phyloP scores from a whole-genome alignment of 2,329 filamentous ascomycete species.

The Botrytis pseudocinerea region DNA sequence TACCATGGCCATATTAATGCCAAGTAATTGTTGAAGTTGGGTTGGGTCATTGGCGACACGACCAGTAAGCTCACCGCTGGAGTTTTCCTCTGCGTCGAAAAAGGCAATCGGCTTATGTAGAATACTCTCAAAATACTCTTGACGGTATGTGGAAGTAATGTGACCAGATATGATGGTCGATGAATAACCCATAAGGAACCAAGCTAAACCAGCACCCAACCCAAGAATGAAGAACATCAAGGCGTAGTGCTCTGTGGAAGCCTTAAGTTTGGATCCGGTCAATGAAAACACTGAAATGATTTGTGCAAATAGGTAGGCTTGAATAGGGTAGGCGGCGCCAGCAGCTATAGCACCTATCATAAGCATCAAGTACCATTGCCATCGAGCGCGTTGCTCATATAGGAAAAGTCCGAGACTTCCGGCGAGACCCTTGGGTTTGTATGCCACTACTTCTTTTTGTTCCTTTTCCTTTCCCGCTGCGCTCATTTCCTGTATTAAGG shows the following conservation, averaged over 20 bases:
- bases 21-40: constrained; percentile 52
- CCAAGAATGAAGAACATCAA: constrained; percentile 53
- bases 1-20: constrained; percentile 54
- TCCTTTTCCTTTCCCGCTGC: constrained; percentile 31
- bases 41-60: constrained; percentile 51
- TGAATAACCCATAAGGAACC: constrained; percentile 38
- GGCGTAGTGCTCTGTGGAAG: constrained; percentile 48
- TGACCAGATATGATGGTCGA: constrained; percentile 44
- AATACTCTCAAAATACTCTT: constrained; percentile 49
- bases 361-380: constrained; percentile 53
- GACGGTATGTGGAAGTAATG: constrained; percentile 42
- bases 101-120: constrained; percentile 46
- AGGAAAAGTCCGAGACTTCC: constrained; percentile 55
- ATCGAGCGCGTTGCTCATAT: constrained; percentile 55
- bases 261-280: constrained; percentile 28
- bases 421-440: constrained; percentile 47
- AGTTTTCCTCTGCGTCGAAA: constrained; percentile 49
- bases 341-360: constrained; percentile 44
- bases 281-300: constrained; percentile 39
- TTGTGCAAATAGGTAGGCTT: constrained; percentile 42
- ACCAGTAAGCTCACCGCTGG: constrained; percentile 50
- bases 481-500: constrained; percentile 32
- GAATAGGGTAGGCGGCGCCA: constrained; percentile 43
- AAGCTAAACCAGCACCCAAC: constrained; percentile 43
- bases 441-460: constrained; percentile 33